phyloP scores from a whole-genome alignment of 345 rosid genomes.

The Aethionema arabicum region DNA sequence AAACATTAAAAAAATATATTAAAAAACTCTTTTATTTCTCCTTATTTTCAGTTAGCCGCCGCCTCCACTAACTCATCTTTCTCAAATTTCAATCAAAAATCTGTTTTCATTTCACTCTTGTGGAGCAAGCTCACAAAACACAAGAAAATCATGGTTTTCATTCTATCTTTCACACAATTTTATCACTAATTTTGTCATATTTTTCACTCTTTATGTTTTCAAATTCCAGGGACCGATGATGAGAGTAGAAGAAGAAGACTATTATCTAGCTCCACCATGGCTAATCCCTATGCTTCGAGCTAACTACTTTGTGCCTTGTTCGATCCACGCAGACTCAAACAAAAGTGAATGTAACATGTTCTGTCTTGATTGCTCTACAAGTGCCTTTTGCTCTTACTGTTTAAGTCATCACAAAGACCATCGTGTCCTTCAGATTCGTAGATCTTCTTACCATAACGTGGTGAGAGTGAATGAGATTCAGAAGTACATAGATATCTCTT shows the following conservation, averaged over 20 bases:
- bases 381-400: slow-evolving; percentile 76
- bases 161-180: not conserved
- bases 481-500: slow-evolving; percentile 75
- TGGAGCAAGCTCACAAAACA: slow-evolving; percentile 28
- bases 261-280: slow-evolving; percentile 65
- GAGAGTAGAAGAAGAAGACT: slow-evolving; percentile 36
- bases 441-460: slow-evolving; percentile 94
- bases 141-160: slow-evolving; percentile 43
- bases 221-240: slow-evolving; percentile 40
- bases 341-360: slow-evolving; percentile 88
- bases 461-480: slow-evolving; percentile 88
- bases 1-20: not conserved
- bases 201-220: not conserved
- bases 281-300: slow-evolving; percentile 67
- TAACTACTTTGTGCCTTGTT: slow-evolving; percentile 68
- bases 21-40: slow-evolving; percentile 15
- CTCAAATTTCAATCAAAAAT: slow-evolving; percentile 16
- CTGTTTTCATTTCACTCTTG: slow-evolving; percentile 10
- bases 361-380: slow-evolving; percentile 71
- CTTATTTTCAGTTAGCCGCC: slow-evolving; percentile 19
- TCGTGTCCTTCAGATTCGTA: slow-evolving; percentile 82
- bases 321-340: slow-evolving; percentile 57
- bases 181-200: too few relatives aligned
- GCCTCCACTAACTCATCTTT: slow-evolving; percentile 21
- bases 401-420: slow-evolving; percentile 61